Evolutionary conservation across 208 protist species (phyloP), one percentile per base, ranked within the genome.

Genomic region (Lotmaria passim): DNA sequence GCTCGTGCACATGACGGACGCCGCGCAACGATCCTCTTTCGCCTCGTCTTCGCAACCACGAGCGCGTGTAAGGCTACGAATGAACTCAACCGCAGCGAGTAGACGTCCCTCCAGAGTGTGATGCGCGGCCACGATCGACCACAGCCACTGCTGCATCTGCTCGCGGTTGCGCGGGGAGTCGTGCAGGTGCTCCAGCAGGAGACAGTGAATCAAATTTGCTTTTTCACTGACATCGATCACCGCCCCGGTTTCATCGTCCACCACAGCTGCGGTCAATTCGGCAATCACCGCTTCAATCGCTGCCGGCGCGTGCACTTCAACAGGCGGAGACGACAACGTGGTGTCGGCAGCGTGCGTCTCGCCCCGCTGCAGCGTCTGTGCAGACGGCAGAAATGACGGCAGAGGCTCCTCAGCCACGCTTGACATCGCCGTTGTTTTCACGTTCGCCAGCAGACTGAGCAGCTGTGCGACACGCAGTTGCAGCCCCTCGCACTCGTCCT

Each of bases 71-170:
- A 30, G 19, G 10, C 4, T 50, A 7, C 33, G 68, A 10, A 77
- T 44, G 8, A 77, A 31, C 15, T 90, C 83, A 15, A 79, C 79
- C 2, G 88, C 85, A 0, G 79, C 70, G n/a, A 87, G 73, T 33
- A 93, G 75, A 23, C 88, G 83, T 10, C 73, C 83, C 61, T 93
- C 81, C 28, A 93, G 28, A 15, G 84, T 83, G 69, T 90, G 79
- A 58, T 86, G 88, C 17, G 88, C 88, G 7, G 80, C 78, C 2
- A 93, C 69, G 55, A 90, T 79, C 3, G 62, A 72, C 89, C 89
- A 94, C 53, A 94, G 75, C 81, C 76, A 90, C 57, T 58, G 78
- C 82, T 90, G 85, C 51, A 79, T 83, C 64, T 90, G 83, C 17
- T 59, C 59, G 15, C 78, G 75, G 19, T 69, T 66, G 31, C 26